Evolutionary conservation across 1,284 basidiomycete species (phyloP), one percentile per base, ranked within the genome.

Genomic region (Macrocybe sp.): DNA sequence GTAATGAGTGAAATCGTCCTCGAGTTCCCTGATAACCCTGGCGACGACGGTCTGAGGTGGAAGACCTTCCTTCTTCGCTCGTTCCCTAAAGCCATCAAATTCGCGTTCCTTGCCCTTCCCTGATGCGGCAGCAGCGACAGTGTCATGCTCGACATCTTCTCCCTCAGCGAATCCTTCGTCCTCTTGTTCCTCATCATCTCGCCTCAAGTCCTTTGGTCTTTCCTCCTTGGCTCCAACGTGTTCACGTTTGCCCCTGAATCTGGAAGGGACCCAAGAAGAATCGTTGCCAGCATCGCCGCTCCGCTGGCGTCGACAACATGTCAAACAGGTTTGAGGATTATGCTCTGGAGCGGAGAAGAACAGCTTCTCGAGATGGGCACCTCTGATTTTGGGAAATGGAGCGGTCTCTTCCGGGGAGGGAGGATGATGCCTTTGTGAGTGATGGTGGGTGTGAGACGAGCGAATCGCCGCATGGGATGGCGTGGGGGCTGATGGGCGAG

Each of bases 1-100:
- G 64, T 91, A 93, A 69, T 94, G 92, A 14, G 78, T 79, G 61
- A 93, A 94, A 62, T 95, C 92, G 57, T 92, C 91, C 62, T 95
- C 92, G 8, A 95, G 73, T 66, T 94, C 92, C 48, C 83, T 62
- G 37, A 94, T 71, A 28, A 94, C 89, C 10, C 87, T 74, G 29
- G 81, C 74, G 5, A 94, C 75, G 3, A 93, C 81, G 0, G 90
- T 92, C 65, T 93, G 90, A 12, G 90, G 87, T 1, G 90, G 91
- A 2, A 89, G 50, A 28, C 69, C 66, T 11, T 68, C 65, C 52
- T 67, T 73, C 44, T 55, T 52, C 2, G 63, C 66, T 31, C 53
- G 61, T 45, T 57, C 54, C 32, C 55, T 64, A 60, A 62, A 70
- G n/a, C 54, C 50, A 43, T 56, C 57, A 43, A 50, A 52, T 32